Evolutionary conservation across 805 yeast genomes (phyloP), one percentile per base, ranked within the genome.

Genomic region (Cyberlindnera mrakii): DNA sequence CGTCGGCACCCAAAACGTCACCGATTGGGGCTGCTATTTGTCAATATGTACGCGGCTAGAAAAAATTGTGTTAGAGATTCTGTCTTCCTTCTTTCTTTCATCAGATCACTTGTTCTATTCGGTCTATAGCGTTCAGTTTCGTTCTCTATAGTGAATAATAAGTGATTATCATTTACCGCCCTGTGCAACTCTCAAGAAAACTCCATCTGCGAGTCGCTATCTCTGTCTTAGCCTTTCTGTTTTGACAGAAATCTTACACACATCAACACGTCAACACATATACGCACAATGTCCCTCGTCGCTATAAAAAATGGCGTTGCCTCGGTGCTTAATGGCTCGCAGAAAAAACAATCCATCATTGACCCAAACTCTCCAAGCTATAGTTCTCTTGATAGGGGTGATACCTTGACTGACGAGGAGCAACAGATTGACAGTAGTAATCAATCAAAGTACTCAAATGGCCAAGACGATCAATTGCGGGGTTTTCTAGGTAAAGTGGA

Each of bases 401-500:
- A 49, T 33, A 17, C 45, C 3, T 45, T 38, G 7, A 45, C 32
- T 27, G 33, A 25, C 4, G 25, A 15, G n/a, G 39, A 37, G 29
- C 31, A 37, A 30, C 19, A 37, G 11, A 13, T 11, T 11, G 40
- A 27, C 7, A 19, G 10, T 14, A 32, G 34, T 39, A 23, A 23
- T 23, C 27, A 8, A 23, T 42, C 15, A 25, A 37, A 38, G 20
- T 45, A 39, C 19, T 34, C 40, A 15, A 43, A 45, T 30, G 29
- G 27, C 9, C 49, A 48, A 9, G 35, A 40, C n/a, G 38, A 31
- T 8, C 35, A 32, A 1, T 31, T 37, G 6, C 46, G 42, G 14
- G 60, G 62, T 54, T 54, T 79, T 31, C 70, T 81, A 47, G 73
- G 72, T 32, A 74, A 68, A 37, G 71, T 85, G 41, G 93, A 85